These are phyloP conservation scores for Septoria linicola DNA, from an alignment of 2,329 filamentous ascomycete genomes.

Conservation along the genomic window DNA sequence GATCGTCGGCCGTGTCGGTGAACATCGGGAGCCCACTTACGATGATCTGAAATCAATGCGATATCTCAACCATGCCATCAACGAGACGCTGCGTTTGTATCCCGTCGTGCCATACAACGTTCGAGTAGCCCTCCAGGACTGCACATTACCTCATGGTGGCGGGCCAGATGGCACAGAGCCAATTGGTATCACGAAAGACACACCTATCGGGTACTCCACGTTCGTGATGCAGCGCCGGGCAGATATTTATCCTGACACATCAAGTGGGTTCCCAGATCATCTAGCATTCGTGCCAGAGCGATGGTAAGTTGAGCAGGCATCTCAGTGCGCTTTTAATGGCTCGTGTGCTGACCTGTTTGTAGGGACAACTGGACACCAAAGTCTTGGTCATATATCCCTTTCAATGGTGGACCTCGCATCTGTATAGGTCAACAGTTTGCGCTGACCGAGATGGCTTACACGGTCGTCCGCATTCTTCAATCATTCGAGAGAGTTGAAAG, in stretches of 20 bases:
- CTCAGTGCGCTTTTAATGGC: no score
- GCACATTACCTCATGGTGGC: conserved; percentile 51
- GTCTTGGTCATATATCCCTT: conserved; percentile 51
- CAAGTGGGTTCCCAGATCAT: conserved; percentile 41
- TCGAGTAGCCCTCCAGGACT: conserved; percentile 48
- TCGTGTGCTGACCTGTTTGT: background rate
- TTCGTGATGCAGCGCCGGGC: conserved; percentile 51
- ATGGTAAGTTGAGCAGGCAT: conserved; percentile 36
- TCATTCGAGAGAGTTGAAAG: conserved; percentile 45
- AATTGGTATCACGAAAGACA: conserved; percentile 45
- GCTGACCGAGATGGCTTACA: conserved; percentile 52
- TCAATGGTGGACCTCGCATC: conserved; percentile 51
- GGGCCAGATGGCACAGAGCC: conserved; percentile 47
- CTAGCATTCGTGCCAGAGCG: conserved; percentile 49
- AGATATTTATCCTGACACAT: conserved; percentile 49
- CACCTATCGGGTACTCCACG: conserved; percentile 49
- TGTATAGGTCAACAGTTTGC: conserved; percentile 54
- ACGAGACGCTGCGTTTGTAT: conserved; percentile 49
- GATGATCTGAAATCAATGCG: conserved; percentile 83
- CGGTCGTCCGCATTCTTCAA: conserved; percentile 49
- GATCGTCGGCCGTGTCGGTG: conserved; percentile 66
- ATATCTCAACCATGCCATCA: conserved; percentile 59
- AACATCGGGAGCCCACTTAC: conserved; percentile 63
- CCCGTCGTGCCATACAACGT: conserved; percentile 53
- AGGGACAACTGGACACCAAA: conserved; percentile 49